These are phyloP conservation scores for Pseudogymnoascus sp. DNA, from an alignment of 2,329 filamentous ascomycete genomes.

Conservation along the genomic window DNA sequence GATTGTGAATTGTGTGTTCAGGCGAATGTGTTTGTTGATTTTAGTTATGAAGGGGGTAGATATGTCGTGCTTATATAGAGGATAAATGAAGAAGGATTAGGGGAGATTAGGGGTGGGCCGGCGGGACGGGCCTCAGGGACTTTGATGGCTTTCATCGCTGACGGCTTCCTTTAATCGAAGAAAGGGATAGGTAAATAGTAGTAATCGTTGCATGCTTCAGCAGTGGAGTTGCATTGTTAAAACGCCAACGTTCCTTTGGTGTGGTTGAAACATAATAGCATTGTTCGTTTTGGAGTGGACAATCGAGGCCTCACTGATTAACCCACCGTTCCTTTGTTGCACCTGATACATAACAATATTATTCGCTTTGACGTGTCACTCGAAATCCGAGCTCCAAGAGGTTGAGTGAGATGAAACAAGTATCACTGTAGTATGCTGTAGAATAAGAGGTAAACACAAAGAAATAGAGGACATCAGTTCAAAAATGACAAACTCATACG, in stretches of 20 bases:
- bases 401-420: not conserved
- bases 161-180: not conserved
- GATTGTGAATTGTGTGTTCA: not conserved
- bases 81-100: not conserved
- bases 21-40: not conserved
- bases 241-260: not conserved
- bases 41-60: not conserved
- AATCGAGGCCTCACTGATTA: not conserved
- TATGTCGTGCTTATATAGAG: not conserved
- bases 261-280: not conserved
- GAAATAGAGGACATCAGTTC: not conserved
- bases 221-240: not conserved
- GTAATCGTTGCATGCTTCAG: not conserved
- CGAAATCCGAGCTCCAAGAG: not conserved
- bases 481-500: not conserved
- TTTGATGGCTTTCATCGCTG: not conserved
- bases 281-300: not conserved
- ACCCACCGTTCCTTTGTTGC: not conserved
- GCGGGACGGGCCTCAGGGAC: not conserved
- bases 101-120: too few species aligned
- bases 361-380: not conserved
- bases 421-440: not conserved
- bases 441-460: not conserved
- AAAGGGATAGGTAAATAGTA: not conserved
- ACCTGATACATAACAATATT: not conserved